Conservation (phyloP, 305 asterid genomes). For the Petunia hybrid region DNA sequence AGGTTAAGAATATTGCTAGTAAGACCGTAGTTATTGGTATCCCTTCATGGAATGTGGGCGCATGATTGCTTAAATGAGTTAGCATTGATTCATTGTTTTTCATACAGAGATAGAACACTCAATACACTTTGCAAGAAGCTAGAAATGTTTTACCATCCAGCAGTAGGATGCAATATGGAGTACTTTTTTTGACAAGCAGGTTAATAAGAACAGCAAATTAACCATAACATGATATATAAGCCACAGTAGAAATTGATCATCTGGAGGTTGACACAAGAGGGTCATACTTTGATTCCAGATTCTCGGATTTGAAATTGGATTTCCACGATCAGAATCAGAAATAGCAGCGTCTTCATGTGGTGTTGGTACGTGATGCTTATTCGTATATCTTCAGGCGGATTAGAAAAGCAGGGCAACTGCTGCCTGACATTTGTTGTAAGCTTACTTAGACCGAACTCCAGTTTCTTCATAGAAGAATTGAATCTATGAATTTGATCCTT, state of each 20-base stretch:
- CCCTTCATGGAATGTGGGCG: too few species aligned
- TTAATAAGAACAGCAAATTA: neutral
- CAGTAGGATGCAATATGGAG: too few species aligned
- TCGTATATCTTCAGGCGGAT: slow-evolving; percentile 33
- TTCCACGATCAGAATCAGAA: neutral
- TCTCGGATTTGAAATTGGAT: neutral
- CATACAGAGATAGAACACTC: neutral
- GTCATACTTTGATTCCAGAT: neutral
- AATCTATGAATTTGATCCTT: slow-evolving; percentile 47
- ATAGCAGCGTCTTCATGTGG: neutral
- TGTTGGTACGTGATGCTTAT: neutral
- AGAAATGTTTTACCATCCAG: neutral
- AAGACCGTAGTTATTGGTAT: too few species aligned
- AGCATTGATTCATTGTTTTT: too few species aligned
- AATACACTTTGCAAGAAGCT: neutral
- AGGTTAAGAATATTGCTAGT: too few species aligned
- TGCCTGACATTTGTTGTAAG: slow-evolving; percentile 33
- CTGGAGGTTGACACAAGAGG: too few species aligned
- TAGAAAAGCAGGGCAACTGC: slow-evolving; percentile 34
- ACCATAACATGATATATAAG: too few species aligned
- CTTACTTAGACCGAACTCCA: slow-evolving; percentile 40
- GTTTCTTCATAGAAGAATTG: slow-evolving; percentile 47
- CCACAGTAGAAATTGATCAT: too few species aligned
- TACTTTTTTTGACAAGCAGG: neutral
- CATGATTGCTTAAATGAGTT: too few species aligned